Evolutionary conservation across 108 stramenopile genomes (phyloP).

Genomic region (Schizochytrium sp.): DNA sequence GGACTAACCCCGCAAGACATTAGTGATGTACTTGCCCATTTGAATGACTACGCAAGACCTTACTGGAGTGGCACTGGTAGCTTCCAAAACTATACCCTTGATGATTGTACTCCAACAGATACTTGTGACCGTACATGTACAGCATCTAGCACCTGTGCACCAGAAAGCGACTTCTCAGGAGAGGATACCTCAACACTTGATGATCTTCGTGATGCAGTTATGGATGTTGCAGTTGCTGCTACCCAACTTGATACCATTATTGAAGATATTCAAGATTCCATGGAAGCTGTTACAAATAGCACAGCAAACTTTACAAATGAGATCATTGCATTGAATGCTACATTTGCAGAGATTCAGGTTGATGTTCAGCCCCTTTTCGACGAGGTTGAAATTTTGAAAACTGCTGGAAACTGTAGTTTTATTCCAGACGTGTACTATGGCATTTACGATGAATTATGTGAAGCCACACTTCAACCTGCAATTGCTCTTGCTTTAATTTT

Average conservation of each 20-base stretch:
- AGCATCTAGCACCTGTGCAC: slow-evolving; percentile 18
- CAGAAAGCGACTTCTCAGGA: neutral
- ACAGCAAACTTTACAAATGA: neutral
- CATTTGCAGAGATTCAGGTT: neutral
- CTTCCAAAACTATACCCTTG: slow-evolving; percentile 40
- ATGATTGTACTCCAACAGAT: slow-evolving; percentile 8
- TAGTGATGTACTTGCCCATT: neutral
- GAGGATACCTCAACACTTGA: neutral
- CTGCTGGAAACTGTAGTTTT: slow-evolving; percentile 1
- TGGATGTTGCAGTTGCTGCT: neutral
- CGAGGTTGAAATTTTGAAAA: slow-evolving; percentile 10
- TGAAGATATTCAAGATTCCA: neutral
- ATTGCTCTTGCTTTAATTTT: neutral
- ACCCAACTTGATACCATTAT: neutral
- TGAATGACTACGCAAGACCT: neutral
- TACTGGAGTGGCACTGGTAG: slow-evolving; percentile 19
- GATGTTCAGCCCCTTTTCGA: neutral
- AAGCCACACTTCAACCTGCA: neutral
- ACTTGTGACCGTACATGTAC: slow-evolving; percentile 12
- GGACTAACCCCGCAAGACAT: neutral
- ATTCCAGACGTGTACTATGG: slow-evolving; percentile 17
- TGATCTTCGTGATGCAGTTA: neutral
- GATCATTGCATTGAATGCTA: neutral
- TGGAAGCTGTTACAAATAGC: neutral
- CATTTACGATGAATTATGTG: slow-evolving; percentile 21